Evolutionary conservation across 345 rosid species (phyloP).

Genomic region (Lepidium didymum): DNA sequence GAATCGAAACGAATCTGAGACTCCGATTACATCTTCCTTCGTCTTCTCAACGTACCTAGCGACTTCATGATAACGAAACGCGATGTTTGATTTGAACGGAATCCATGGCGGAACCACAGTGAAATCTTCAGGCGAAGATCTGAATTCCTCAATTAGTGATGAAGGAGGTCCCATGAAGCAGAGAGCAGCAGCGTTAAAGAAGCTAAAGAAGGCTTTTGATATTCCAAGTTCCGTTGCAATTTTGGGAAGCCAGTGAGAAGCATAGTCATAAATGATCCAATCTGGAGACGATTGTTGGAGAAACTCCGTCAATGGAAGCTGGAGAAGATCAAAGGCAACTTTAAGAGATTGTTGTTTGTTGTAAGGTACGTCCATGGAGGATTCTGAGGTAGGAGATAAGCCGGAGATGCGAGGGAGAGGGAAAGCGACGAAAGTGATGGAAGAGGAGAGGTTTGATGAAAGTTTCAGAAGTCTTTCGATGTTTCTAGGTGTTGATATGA

Average conservation of each 20-base stretch:
- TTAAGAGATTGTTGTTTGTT: constrained; percentile 38
- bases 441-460: constrained; percentile 24
- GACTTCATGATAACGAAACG: constrained; percentile 36
- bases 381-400: constrained; percentile 27
- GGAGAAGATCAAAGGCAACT: constrained; percentile 39
- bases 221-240: constrained; percentile 28
- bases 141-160: neutral
- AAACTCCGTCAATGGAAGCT: constrained; percentile 14
- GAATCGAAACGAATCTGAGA: constrained; percentile 40
- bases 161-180: constrained; percentile 33
- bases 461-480: constrained; percentile 25
- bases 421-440: constrained; percentile 18
- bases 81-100: constrained; percentile 33
- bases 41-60: constrained; percentile 35
- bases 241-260: constrained; percentile 45
- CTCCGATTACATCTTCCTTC: constrained; percentile 33
- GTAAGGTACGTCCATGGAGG: constrained; percentile 38
- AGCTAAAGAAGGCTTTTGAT: constrained; percentile 30
- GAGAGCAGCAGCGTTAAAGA: constrained; percentile 29
- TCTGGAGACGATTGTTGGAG: constrained; percentile 27
- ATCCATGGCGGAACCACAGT: constrained; percentile 40
- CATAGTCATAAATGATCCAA: constrained; percentile 45
- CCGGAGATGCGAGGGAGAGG: constrained; percentile 18
- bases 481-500: constrained; percentile 38
- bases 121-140: constrained; percentile 38